phyloP scores from a whole-genome alignment of 768 basidiomycete species.

The Lactarius psammicola region DNA sequence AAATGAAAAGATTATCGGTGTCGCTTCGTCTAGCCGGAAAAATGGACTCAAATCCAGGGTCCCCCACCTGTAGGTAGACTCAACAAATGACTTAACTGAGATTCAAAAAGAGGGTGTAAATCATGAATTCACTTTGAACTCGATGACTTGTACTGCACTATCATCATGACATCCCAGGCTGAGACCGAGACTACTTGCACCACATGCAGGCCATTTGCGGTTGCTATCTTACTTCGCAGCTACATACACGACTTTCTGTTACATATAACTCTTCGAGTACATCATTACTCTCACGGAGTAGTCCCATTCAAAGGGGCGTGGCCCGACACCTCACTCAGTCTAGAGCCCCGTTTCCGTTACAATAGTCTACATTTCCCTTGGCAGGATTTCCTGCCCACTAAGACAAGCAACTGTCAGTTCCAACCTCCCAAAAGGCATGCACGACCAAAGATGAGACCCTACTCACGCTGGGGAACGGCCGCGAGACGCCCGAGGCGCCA shows the following conservation, averaged over 20 bases:
- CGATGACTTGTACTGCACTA: not conserved
- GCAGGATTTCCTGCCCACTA: constrained; percentile 55
- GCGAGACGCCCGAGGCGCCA: constrained; percentile 52
- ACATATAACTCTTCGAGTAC: not conserved
- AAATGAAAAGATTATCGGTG: no score
- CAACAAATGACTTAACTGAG: not conserved
- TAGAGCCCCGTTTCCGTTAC: constrained; percentile 57
- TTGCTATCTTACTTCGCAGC: not conserved
- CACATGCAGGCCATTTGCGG: not conserved
- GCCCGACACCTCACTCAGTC: constrained; percentile 35
- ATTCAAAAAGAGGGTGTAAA: not conserved
- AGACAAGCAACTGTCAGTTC: not conserved
- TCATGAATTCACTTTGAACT: not conserved
- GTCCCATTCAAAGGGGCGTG: no score
- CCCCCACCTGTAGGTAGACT: no score
- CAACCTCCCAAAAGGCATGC: not conserved
- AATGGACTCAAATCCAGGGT: not conserved
- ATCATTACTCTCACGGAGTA: not conserved
- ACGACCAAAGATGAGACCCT: not conserved
- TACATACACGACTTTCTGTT: not conserved
- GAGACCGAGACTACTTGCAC: not conserved
- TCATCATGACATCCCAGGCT: not conserved
- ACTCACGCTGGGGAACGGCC: constrained; percentile 46
- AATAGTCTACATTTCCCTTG: constrained; percentile 56
- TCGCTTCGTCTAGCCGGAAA: no score